Conservation (phyloP, 352 stramenopile genomes). For the Globisporangium okanoganense region DNA sequence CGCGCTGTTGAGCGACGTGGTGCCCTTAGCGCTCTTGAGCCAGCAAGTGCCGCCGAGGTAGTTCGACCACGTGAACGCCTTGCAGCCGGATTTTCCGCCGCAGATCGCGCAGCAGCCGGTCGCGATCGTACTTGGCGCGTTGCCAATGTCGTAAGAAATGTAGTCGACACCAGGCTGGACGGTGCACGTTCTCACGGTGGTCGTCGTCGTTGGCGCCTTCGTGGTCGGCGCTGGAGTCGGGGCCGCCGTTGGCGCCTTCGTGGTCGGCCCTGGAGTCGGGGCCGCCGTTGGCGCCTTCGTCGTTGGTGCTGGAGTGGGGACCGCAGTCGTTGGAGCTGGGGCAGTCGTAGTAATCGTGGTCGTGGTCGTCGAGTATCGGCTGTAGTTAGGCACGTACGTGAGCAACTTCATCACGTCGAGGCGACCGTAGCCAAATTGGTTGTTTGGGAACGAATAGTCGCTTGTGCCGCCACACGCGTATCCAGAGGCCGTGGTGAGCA, state of each 20-base stretch:
- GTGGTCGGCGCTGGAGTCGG: background rate
- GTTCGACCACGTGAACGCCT: constrained; percentile 46
- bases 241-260: background rate
- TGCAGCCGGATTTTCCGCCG: background rate
- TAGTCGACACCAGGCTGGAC: constrained; percentile 19
- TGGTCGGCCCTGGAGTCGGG: background rate
- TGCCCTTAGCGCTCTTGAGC: constrained; percentile 42
- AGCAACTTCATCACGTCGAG: constrained; percentile 3
- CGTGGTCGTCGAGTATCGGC: background rate
- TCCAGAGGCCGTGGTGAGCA: constrained; percentile 15
- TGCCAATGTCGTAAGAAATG: constrained; percentile 17
- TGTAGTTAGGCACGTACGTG: background rate
- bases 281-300: background rate
- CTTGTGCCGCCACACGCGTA: constrained; percentile 33
- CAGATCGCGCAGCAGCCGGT: constrained; percentile 17
- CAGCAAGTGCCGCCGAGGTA: constrained; percentile 49
- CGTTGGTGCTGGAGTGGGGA: background rate
- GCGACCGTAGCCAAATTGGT: background rate
- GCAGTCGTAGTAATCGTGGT: background rate
- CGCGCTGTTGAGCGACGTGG: background rate
- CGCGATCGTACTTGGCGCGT: constrained; percentile 1
- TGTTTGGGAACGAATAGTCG: constrained; percentile 48
- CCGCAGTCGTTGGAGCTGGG: background rate
- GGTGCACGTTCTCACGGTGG: background rate
- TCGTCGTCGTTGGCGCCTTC: background rate